Evolutionary conservation across 768 basidiomycete species (phyloP).

Genomic region (Boletus insuetus): DNA sequence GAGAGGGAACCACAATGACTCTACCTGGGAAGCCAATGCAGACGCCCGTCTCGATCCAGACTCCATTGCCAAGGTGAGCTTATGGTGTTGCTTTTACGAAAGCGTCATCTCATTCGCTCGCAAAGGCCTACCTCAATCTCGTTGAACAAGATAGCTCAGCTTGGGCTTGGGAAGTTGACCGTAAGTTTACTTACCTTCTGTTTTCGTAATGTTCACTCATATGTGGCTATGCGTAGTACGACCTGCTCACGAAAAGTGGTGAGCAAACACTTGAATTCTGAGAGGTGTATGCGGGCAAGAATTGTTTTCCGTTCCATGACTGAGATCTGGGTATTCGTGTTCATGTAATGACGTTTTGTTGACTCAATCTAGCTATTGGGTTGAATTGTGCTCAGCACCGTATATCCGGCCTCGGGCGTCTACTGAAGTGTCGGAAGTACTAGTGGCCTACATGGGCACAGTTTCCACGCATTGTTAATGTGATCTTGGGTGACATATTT

Average conservation of each 20-base stretch:
- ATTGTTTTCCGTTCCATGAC: too few relatives aligned
- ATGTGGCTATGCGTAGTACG: conserved; percentile 34
- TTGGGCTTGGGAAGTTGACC: conserved; percentile 79
- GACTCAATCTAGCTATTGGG: not conserved
- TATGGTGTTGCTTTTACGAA: not conserved
- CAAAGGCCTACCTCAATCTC: conserved; percentile 63
- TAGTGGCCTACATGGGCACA: not conserved
- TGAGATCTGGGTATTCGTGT: not conserved
- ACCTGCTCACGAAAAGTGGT: conserved; percentile 56
- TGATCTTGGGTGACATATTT: too few relatives aligned
- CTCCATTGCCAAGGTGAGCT: conserved; percentile 64
- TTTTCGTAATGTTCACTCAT: not conserved
- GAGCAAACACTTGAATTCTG: conserved; percentile 5
- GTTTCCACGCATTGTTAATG: too few relatives aligned
- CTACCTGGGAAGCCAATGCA: conserved; percentile 43
- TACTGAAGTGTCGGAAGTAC: not conserved
- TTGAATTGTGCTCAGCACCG: not conserved
- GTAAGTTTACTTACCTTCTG: conserved; percentile 39
- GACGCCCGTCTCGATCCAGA: conserved; percentile 56
- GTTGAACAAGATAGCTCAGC: conserved; percentile 67
- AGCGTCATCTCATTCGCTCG: not conserved
- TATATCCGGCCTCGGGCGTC: too few relatives aligned
- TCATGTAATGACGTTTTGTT: not conserved
- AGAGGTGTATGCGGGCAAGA: too few relatives aligned
- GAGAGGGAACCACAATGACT: conserved; percentile 28